Evolutionary conservation across 2,329 filamentous ascomycete species (phyloP).

Genomic region (Zasmidium angulare): DNA sequence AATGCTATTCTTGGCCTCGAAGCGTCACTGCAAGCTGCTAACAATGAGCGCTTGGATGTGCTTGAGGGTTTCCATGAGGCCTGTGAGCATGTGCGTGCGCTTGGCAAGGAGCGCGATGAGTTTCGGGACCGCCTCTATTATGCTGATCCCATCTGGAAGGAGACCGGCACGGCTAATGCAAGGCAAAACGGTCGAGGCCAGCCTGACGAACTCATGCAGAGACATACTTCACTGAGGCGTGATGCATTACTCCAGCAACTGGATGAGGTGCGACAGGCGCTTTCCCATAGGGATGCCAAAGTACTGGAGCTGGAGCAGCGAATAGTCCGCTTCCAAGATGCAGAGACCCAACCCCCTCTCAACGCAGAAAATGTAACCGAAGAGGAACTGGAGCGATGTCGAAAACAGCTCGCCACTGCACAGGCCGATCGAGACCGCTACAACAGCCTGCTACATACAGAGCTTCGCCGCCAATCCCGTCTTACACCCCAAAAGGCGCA

Average conservation of each 20-base stretch:
- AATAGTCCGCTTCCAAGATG: background rate
- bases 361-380: background rate
- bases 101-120: conserved; percentile 22
- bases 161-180: background rate
- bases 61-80: conserved; percentile 34
- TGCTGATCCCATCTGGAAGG: conserved; percentile 4
- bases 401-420: conserved; percentile 3
- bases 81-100: conserved; percentile 37
- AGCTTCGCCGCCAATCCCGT: conserved; percentile 40
- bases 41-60: conserved; percentile 42
- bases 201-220: background rate
- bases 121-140: conserved; percentile 9
- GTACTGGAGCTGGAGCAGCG: conserved; percentile 10
- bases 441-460: conserved; percentile 40
- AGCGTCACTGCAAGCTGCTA: conserved; percentile 40
- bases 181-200: background rate
- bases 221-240: background rate
- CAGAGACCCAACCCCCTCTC: background rate
- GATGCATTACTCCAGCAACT: conserved; percentile 9
- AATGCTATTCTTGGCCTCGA: conserved; percentile 42
- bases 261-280: conserved; percentile 6
- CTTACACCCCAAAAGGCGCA: conserved; percentile 12
- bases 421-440: conserved; percentile 42
- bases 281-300: conserved; percentile 10
- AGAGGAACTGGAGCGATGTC: conserved; percentile 1